Evolutionary conservation across 2,329 filamentous ascomycete species (phyloP).

Genomic region (Dactylellina drechsleri): DNA sequence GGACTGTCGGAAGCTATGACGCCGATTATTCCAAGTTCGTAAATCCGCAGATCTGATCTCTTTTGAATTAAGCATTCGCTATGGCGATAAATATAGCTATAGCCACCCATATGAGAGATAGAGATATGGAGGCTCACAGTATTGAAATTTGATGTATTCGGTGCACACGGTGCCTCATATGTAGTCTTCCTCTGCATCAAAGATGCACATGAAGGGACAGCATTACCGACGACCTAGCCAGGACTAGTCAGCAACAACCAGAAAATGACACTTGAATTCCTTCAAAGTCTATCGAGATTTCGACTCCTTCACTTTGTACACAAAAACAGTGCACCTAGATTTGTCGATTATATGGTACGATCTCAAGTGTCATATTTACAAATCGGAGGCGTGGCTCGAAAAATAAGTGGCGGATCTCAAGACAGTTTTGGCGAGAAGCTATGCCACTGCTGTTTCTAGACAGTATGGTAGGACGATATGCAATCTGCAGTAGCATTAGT

Average conservation of each 20-base stretch:
- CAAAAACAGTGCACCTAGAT: too few species aligned
- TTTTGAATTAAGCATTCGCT: too few species aligned
- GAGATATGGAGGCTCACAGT: neutral
- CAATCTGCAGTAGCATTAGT: conserved; percentile 5
- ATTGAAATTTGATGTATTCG: neutral
- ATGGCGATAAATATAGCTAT: too few species aligned
- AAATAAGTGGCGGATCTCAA: conserved; percentile 32
- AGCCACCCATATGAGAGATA: neutral
- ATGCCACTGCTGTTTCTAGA: conserved; percentile 11
- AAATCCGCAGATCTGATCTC: too few species aligned
- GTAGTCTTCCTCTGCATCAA: neutral
- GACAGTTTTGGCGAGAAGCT: conserved; percentile 31
- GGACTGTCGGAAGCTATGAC: too few species aligned
- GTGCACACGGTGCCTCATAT: conserved; percentile 6
- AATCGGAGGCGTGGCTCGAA: conserved; percentile 26
- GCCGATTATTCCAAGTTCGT: too few species aligned
- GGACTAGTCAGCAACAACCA: too few species aligned
- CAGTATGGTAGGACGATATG: conserved; percentile 22
- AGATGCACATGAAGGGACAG: neutral
- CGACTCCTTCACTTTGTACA: too few species aligned
- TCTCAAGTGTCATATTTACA: conserved; percentile 36
- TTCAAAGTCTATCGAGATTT: too few species aligned
- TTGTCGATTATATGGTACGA: neutral
- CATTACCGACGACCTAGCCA: too few species aligned
- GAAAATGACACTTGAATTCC: too few species aligned